Percentiles rank a stretch among this genome's conserved stretches.
phyloP scores from a whole-genome alignment of 225 moss, liverwort and hornwort species.

The Marchantia paleacea region DNA sequence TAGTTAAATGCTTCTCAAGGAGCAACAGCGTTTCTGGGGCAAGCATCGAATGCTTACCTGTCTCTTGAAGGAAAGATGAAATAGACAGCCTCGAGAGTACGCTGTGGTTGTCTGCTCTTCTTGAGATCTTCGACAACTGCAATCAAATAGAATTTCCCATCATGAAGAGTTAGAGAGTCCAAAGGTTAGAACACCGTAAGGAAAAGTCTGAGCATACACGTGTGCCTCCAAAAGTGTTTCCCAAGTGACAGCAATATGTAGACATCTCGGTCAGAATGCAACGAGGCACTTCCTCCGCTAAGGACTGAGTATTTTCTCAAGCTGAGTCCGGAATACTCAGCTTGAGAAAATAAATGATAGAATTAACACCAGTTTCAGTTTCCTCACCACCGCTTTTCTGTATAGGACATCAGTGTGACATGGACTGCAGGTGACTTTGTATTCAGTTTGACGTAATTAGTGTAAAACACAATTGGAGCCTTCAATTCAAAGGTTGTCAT shows the following conservation, averaged over 20 bases:
- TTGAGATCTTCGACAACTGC: constrained; percentile 94
- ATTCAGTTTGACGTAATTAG: neutral
- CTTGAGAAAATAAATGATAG: too few relatives aligned
- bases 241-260: too few relatives aligned
- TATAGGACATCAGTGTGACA: neutral
- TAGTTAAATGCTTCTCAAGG: too few relatives aligned
- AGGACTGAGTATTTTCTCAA: too few relatives aligned
- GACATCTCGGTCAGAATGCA: too few relatives aligned
- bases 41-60: constrained; percentile 46
- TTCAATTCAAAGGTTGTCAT: neutral
- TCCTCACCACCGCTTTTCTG: too few relatives aligned
- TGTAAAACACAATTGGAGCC: too few relatives aligned
- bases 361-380: too few relatives aligned
- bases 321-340: too few relatives aligned
- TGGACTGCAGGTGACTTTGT: neutral
- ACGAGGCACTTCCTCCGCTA: too few relatives aligned
- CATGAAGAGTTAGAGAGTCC: neutral
- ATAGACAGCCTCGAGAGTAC: constrained; percentile 86
- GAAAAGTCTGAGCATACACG: neutral
- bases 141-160: neutral
- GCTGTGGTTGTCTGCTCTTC: constrained; percentile 86
- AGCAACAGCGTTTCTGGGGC: neutral
- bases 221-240: too few relatives aligned
- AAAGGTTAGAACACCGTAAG: neutral
- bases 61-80: constrained; percentile 88